Evolutionary conservation across 805 yeast genomes (phyloP).

Genomic region (Cyberlindnera americana): DNA sequence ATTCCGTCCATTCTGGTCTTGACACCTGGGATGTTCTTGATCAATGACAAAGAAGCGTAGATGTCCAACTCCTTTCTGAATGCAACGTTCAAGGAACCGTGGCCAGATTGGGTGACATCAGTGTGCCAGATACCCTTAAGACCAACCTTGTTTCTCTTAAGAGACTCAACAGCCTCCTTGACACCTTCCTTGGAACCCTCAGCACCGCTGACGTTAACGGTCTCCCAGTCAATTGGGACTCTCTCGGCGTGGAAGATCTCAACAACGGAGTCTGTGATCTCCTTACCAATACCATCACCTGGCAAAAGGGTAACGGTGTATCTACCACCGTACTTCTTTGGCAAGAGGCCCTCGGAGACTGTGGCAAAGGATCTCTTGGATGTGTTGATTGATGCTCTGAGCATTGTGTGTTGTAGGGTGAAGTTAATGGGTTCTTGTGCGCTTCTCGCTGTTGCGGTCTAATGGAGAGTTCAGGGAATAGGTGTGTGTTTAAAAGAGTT

Average conservation of each 20-base stretch:
- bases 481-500: conserved; percentile 1
- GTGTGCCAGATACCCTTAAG: conserved; percentile 95
- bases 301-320: conserved; percentile 94
- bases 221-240: conserved; percentile 94
- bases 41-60: conserved; percentile 90
- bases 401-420: conserved; percentile 25
- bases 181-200: conserved; percentile 57
- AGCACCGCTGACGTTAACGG: conserved; percentile 62
- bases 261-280: conserved; percentile 90
- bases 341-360: conserved; percentile 57
- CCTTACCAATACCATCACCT: conserved; percentile 98
- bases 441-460: conserved; percentile 3
- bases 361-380: conserved; percentile 51
- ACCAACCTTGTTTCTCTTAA: conserved; percentile 95
- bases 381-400: conserved; percentile 27
- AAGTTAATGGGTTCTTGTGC: not conserved
- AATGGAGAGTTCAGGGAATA: conserved; percentile 1
- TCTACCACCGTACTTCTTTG: conserved; percentile 92
- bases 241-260: conserved; percentile 82
- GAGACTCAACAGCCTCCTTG: conserved; percentile 80
- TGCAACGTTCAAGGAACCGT: conserved; percentile 90
- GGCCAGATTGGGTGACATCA: conserved; percentile 72
- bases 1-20: conserved; percentile 83
- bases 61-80: conserved; percentile 94
- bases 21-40: conserved; percentile 93